Conservation (phyloP, 169 alveolate species). For the Plasmodium fragile region DNA sequence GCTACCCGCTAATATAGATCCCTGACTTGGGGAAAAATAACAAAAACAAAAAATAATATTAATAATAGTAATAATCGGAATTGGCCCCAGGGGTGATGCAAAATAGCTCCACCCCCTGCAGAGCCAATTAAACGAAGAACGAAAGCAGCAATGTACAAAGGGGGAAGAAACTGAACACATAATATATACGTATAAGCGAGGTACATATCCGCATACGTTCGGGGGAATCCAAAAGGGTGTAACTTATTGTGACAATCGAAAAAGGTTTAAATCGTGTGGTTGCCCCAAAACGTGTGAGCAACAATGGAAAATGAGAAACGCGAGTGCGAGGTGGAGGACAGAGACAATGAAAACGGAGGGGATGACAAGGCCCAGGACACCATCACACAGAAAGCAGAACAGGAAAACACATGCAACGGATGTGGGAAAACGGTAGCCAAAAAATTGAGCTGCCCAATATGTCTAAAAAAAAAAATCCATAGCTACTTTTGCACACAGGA, state of each 20-base stretch:
- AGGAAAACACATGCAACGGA: constrained; percentile 73
- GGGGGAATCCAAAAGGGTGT: neutral
- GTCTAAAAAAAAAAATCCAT: constrained; percentile 75
- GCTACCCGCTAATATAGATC: neutral
- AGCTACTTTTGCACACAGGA: constrained; percentile 96
- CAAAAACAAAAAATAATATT: no score
- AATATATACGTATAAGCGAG: neutral
- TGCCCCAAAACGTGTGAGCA: neutral
- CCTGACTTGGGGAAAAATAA: neutral
- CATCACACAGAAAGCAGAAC: neutral
- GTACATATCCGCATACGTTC: neutral
- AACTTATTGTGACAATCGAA: neutral
- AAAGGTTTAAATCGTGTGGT: no score
- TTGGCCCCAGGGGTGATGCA: neutral
- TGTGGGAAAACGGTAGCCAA: constrained; percentile 76
- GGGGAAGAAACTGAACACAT: neutral
- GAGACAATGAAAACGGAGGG: neutral
- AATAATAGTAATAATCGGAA: neutral
- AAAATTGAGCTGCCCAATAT: constrained; percentile 84
- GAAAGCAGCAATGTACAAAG: neutral
- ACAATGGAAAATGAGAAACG: neutral
- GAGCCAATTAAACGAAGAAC: neutral
- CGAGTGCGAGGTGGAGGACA: neutral
- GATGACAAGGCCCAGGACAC: neutral
- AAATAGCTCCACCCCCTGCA: neutral